phyloP scores from a whole-genome alignment of 352 stramenopile species.

The Pythium dissotocum region DNA sequence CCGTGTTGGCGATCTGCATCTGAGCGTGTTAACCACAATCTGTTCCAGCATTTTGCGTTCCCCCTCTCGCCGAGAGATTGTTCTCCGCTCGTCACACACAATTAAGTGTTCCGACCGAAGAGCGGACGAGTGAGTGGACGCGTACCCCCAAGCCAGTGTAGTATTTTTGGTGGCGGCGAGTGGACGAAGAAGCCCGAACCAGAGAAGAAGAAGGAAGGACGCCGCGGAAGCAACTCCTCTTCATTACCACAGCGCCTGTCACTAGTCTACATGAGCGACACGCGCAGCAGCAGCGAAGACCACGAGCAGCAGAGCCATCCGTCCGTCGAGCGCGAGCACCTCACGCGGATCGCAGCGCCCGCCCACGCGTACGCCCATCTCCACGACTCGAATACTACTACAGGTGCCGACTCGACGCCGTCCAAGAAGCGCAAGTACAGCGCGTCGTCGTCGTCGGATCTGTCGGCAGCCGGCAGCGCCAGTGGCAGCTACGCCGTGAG shows the following conservation, averaged over 20 bases:
- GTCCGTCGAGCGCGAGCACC: constrained; percentile 1
- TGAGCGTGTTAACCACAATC: background rate
- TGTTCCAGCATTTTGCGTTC: background rate
- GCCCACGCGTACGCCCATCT: background rate
- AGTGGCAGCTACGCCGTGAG: constrained; percentile 7
- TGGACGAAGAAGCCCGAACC: background rate
- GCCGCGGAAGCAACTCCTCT: background rate
- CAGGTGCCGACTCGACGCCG: constrained; percentile 38
- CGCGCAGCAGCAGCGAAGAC: background rate
- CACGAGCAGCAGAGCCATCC: constrained; percentile 3
- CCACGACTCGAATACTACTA: background rate
- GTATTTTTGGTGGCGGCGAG: constrained; percentile 1
- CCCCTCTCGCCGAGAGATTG: background rate
- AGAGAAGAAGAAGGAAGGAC: background rate
- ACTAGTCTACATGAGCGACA: constrained; percentile 18
- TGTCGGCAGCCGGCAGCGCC: background rate
- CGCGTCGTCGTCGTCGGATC: constrained; percentile 9
- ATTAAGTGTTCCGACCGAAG: constrained; percentile 1
- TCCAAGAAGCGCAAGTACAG: constrained; percentile 47
- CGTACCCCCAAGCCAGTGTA: background rate
- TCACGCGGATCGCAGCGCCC: constrained; percentile 6
- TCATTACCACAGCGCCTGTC: background rate
- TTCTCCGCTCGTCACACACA: background rate
- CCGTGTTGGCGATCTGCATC: background rate
- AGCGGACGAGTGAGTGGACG: constrained; percentile 1